Evolutionary conservation across 768 basidiomycete genomes (phyloP), one percentile per base, ranked within the genome.

Genomic region (Thelephora aurantiotincta): DNA sequence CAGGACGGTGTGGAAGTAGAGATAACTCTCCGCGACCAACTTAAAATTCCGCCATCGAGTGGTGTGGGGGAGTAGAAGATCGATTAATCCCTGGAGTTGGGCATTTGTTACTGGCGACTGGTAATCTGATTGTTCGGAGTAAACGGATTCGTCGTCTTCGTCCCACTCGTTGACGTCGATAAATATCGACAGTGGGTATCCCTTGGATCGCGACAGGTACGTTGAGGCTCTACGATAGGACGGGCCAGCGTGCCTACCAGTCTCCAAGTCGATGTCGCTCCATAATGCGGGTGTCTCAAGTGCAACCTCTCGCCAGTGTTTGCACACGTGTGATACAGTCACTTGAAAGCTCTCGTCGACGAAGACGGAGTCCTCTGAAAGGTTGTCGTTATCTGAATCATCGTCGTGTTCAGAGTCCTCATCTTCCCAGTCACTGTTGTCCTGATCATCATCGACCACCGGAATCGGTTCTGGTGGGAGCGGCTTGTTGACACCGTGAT

Each of bases 301-400:
- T 2, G 77, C 72, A 1, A 70, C 53, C 33, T 61, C 62, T 43
- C 79, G 74, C 80, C 80, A 82, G 48, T 70, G 74, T 20, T 55
- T 62, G 58, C 79, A 82, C 9, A 80, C 72, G 53, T 79, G 79
- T 14, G 78, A 79, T 12, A 71, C 75, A 53, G 77, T 63, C 23
- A 78, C 62, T 52, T 72, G 69, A 57, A 78, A 79, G 7, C 49
- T 55, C 11, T 60, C 58, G 6, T 60, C 54, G 37, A 58, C 61
- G 36, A 60, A 55, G 34, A 49, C 54, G 23, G 52, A 57, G 38
- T 51, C 57, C 48, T 51, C 59, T 55, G 45, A 41, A 14, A 18
- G 18, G 22, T 22, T 14, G 14, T n/a, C 22, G 2, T 41, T 22
- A 16, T 41, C 38, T 14, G 38, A 18, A 18, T 41, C 38, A 4